phyloP scores from a whole-genome alignment of 805 yeast genomes.

The Saccharomycopsis babjevae region DNA sequence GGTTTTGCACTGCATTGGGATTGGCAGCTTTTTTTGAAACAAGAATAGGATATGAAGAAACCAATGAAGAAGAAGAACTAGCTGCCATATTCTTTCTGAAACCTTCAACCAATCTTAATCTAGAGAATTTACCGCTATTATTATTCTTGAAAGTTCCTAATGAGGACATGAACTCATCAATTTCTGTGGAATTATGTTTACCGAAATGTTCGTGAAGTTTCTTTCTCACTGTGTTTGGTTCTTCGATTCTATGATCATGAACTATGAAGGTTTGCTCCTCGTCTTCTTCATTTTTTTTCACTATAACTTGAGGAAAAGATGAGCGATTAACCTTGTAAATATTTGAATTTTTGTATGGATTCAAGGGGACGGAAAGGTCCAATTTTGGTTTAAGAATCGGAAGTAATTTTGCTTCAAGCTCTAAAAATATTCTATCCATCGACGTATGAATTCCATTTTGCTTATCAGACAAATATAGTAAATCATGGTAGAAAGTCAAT shows the following conservation, averaged over 20 bases:
- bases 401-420: conserved; percentile 81
- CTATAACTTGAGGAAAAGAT: conserved; percentile 24
- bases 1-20: neutral
- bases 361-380: conserved; percentile 61
- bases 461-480: conserved; percentile 72
- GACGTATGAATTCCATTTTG: conserved; percentile 35
- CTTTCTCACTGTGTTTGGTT: neutral
- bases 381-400: conserved; percentile 70
- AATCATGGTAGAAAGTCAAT: conserved; percentile 71
- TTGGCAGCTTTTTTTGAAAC: conserved; percentile 6
- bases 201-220: conserved; percentile 48
- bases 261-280: conserved; percentile 25
- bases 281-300: conserved; percentile 6
- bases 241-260: conserved; percentile 29
- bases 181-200: conserved; percentile 62
- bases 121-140: conserved; percentile 57
- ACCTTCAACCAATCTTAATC: conserved; percentile 82
- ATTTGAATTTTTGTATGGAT: conserved; percentile 40
- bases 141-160: conserved; percentile 33
- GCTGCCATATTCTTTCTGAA: conserved; percentile 37
- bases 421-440: conserved; percentile 67
- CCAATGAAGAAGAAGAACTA: neutral
- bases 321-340: conserved; percentile 21
- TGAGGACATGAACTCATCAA: conserved; percentile 81
- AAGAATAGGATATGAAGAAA: neutral